A percentile compares a stretch with the other conserved stretches of the same genome.
phyloP scores from a whole-genome alignment of 805 yeast genomes.

The Sporopachydermia lactativora region DNA sequence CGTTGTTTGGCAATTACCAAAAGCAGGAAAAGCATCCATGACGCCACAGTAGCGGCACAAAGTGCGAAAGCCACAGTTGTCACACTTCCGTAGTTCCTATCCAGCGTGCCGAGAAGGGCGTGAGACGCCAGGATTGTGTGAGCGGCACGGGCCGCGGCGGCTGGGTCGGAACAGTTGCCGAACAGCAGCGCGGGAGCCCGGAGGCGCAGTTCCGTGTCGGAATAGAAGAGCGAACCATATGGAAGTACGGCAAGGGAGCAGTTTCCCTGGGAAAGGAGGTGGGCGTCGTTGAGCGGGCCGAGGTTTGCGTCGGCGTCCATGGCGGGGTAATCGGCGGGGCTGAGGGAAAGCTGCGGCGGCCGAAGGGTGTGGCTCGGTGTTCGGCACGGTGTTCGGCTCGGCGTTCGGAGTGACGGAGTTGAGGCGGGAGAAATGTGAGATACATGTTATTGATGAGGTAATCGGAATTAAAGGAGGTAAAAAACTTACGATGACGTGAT shows the following conservation, averaged over 20 bases:
- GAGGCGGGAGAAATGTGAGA: too few relatives aligned
- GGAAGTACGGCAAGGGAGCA: neutral
- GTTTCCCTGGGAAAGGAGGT: neutral
- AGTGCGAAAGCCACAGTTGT: constrained; percentile 30
- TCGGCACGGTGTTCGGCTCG: too few relatives aligned
- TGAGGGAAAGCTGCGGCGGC: too few relatives aligned
- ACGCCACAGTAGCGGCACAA: constrained; percentile 40
- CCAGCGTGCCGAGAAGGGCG: neutral
- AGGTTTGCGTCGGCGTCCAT: too few relatives aligned
- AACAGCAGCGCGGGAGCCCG: neutral
- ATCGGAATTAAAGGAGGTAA: too few relatives aligned
- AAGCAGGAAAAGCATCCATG: constrained; percentile 59
- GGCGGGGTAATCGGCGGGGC: too few relatives aligned
- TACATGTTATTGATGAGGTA: too few relatives aligned
- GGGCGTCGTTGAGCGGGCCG: neutral
- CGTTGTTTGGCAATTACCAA: constrained; percentile 39
- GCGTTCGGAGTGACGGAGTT: too few relatives aligned
- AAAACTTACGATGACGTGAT: too few relatives aligned
- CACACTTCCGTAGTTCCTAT: constrained; percentile 2
- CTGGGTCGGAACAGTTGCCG: neutral
- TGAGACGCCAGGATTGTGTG: neutral
- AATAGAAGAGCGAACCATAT: neutral
- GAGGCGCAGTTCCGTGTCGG: neutral
- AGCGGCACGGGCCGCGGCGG: neutral
- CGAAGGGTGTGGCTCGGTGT: too few relatives aligned